Evolutionary conservation across 1,284 basidiomycete species (phyloP), one percentile per base, ranked within the genome.

Genomic region (Violaceomyces palustris): DNA sequence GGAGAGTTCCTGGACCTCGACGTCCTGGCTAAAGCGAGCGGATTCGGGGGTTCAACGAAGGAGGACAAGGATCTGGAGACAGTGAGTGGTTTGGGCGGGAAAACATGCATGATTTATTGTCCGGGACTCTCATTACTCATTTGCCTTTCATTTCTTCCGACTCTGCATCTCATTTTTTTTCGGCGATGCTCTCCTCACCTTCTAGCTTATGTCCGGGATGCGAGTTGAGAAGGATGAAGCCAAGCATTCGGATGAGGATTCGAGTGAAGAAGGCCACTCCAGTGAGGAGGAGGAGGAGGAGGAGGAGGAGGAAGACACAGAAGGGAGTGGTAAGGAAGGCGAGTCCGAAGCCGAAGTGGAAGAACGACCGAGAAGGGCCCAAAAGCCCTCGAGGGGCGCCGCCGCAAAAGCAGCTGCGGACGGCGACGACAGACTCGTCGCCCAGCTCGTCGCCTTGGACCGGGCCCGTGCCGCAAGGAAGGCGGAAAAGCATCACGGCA

Each of bases 1-100:
- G n/a, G n/a, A n/a, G n/a, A n/a, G n/a, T n/a, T n/a, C n/a, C n/a
- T n/a, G n/a, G n/a, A n/a, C n/a, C n/a, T 72, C 12, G 69, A 72
- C 27, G 48, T 59, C 1, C 47, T 67, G 3, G 59, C 63, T 5
- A 59, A 60, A 19, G 69, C 69, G 2, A 70, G 66, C 42, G 69
- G 69, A 1, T 69, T 61, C 24, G 50, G 61, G 6, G 58, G 42
- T 21, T 51, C 50, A 2, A 64, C 58, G 24, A 44, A 61, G 28
- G 56, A 67, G 21, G 49, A 43, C n/a, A 53, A 59, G 18, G 22
- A 28, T 9, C 19, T 30, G 21, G 36, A 26, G 30, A n/a, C 29
- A 6, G 15, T 42, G 18, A 34, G 36, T 15, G 6, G 30, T 2
- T 9, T 14, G n/a, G n/a, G n/a, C n/a, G n/a, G n/a, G n/a, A n/a